Percentiles rank a stretch among this genome's conserved stretches.
These are phyloP conservation scores for Ostreobium quekettii DNA, from an alignment of 139 green algal species.

Conservation along the genomic window DNA sequence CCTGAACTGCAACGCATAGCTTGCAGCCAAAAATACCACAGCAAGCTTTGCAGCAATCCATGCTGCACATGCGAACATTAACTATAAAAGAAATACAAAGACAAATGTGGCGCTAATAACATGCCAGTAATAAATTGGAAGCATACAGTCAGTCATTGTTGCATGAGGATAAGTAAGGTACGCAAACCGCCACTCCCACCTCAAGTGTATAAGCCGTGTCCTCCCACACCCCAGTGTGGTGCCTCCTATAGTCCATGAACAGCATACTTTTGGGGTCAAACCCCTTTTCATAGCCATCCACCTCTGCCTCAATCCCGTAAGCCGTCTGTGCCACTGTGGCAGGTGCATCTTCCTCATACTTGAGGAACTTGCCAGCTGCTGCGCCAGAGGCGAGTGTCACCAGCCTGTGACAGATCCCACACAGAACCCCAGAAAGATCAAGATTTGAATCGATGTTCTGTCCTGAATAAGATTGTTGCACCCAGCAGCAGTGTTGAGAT, in stretches of 20 bases:
- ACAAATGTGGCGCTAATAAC: no score
- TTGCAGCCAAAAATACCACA: no score
- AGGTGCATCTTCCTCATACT: slow-evolving; percentile 66
- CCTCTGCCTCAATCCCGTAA: slow-evolving; percentile 76
- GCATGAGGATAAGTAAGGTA: not conserved
- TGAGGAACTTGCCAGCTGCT: slow-evolving; percentile 71
- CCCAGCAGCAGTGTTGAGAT: no score
- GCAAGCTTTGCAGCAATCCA: no score
- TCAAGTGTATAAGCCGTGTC: slow-evolving; percentile 22
- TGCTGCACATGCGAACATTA: no score
- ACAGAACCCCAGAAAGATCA: no score
- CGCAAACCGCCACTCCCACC: not conserved
- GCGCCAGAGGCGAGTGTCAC: slow-evolving; percentile 74
- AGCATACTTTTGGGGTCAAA: slow-evolving; percentile 59
- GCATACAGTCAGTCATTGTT: not conserved
- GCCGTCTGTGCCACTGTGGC: slow-evolving; percentile 79
- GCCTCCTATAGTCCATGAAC: slow-evolving; percentile 84
- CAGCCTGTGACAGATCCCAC: slow-evolving; percentile 39
- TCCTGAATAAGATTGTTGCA: no score
- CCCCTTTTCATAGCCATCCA: slow-evolving; percentile 55
- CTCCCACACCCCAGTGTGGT: slow-evolving; percentile 67
- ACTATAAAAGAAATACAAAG: no score
- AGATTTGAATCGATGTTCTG: no score
- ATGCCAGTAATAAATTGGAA: not conserved
- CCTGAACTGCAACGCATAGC: no score